phyloP scores from a whole-genome alignment of 2,329 filamentous ascomycete species.

The Colletotrichum zoysiae region DNA sequence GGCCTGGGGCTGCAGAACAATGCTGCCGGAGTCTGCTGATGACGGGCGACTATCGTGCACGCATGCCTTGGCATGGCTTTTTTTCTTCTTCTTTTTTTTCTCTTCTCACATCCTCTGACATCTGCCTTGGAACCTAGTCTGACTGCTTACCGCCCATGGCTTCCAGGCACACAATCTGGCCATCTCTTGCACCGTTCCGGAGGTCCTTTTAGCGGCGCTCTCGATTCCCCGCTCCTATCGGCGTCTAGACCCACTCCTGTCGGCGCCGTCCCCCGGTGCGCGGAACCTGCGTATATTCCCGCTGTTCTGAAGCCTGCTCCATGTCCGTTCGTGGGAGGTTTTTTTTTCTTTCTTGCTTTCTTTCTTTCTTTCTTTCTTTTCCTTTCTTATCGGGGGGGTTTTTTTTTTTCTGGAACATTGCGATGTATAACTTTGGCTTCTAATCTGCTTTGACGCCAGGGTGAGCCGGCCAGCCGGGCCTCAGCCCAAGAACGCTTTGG shows the following conservation, averaged over 20 bases:
- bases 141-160: constrained; percentile 11
- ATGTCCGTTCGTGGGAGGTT: too few species aligned
- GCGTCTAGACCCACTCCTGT: neutral
- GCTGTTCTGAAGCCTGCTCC: neutral
- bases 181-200: constrained; percentile 5
- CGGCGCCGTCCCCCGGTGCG: neutral
- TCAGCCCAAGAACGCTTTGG: constrained; percentile 22
- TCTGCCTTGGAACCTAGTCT: neutral
- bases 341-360: too few species aligned
- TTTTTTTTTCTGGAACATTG: too few species aligned
- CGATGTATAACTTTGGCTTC: too few species aligned
- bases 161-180: neutral
- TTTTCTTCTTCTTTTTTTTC: too few species aligned
- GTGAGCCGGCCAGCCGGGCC: constrained; percentile 9
- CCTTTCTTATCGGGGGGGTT: too few species aligned
- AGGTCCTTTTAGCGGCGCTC: neutral
- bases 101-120: neutral
- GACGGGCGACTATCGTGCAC: neutral
- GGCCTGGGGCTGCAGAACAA: constrained; percentile 19
- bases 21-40: constrained; percentile 16
- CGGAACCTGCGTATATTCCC: neutral
- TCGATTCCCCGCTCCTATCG: neutral
- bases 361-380: too few species aligned
- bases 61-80: neutral
- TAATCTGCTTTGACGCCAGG: constrained; percentile 12